A percentile compares a stretch with the other conserved stretches of the same genome.
Evolutionary conservation across 805 yeast genomes (phyloP).

Genomic region (Pichia insulana): DNA sequence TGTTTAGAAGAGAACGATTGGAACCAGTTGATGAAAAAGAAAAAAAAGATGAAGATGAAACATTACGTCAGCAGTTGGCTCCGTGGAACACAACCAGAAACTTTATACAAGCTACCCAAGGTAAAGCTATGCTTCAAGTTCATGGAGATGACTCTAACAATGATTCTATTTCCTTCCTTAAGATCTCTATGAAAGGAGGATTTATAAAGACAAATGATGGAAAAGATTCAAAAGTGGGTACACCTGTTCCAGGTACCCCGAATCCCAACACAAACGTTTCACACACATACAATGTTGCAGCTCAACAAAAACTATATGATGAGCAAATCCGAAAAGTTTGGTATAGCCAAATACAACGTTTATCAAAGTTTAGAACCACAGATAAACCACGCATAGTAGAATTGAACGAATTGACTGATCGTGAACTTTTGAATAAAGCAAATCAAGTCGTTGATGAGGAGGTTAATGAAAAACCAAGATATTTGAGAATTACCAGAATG

Average conservation of each 20-base stretch:
- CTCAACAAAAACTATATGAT: conserved; percentile 86
- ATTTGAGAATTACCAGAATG: conserved; percentile 63
- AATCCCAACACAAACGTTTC: conserved; percentile 33
- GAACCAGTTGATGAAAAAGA: conserved; percentile 16
- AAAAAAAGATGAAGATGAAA: conserved; percentile 38
- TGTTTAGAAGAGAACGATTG: conserved; percentile 35
- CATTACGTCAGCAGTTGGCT: conserved; percentile 75
- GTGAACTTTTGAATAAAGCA: conserved; percentile 30
- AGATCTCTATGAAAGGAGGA: conserved; percentile 94
- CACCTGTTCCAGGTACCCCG: conserved; percentile 9
- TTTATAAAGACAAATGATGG: conserved; percentile 34
- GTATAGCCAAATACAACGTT: conserved; percentile 68
- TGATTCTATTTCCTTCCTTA: conserved; percentile 76
- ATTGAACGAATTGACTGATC: conserved; percentile 22
- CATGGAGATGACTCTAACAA: conserved; percentile 95
- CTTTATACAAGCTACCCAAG: conserved; percentile 88
- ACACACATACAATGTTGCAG: conserved; percentile 70
- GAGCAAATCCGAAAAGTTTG: conserved; percentile 84
- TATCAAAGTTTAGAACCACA: conserved; percentile 30
- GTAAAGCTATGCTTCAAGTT: conserved; percentile 92
- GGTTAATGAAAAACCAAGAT: conserved; percentile 25
- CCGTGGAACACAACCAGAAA: conserved; percentile 94
- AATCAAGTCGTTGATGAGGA: conserved; percentile 25
- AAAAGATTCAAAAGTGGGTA: conserved; percentile 10
- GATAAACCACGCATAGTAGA: conserved; percentile 20